A percentile compares a stretch with the other conserved stretches of the same genome.
These are phyloP conservation scores for Aspergillus fijiensis DNA, from an alignment of 2,329 filamentous ascomycete species.

Conservation along the genomic window DNA sequence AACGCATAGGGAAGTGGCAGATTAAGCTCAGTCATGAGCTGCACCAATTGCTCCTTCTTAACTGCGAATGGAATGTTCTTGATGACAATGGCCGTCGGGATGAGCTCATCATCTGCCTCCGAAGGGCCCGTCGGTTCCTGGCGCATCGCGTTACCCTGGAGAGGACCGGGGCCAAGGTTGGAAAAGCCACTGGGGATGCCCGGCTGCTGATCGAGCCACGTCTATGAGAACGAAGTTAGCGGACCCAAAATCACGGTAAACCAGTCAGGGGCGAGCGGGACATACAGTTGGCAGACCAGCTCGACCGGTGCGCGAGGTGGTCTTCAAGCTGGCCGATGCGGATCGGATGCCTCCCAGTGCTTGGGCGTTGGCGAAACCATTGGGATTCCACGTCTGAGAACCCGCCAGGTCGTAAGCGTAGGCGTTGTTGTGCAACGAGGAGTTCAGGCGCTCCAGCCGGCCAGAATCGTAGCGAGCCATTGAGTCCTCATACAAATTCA, in stretches of 20 bases:
- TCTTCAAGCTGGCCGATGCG: conserved; percentile 58
- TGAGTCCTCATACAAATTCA: conserved; percentile 71
- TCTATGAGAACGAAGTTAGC: conserved; percentile 42
- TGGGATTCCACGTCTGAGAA: conserved; percentile 80
- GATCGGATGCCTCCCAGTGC: conserved; percentile 63
- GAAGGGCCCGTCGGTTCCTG: conserved; percentile 41
- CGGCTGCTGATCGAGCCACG: conserved; percentile 62
- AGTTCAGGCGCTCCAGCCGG: conserved; percentile 57
- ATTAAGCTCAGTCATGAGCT: conserved; percentile 90
- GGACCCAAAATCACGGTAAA: not conserved
- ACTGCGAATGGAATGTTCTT: conserved; percentile 99
- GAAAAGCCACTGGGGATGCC: conserved; percentile 49
- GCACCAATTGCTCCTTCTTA: conserved; percentile 91
- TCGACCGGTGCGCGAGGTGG: conserved; percentile 52
- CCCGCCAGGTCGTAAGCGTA: conserved; percentile 68
- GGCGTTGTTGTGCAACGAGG: conserved; percentile 56
- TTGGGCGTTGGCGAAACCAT: conserved; percentile 66
- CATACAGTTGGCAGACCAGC: conserved; percentile 72
- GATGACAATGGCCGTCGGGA: conserved; percentile 97
- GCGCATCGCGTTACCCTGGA: conserved; percentile 43
- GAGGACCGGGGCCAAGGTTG: conserved; percentile 44
- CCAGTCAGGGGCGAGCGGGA: conserved; percentile 21
- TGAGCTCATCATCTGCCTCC: conserved; percentile 72
- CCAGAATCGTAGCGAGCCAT: conserved; percentile 57
- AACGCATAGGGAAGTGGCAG: conserved; percentile 96